Percentiles rank a stretch among this genome's conserved stretches.
Evolutionary conservation across 2,329 filamentous ascomycete species (phyloP).

Genomic region (Ascochyta fabae): DNA sequence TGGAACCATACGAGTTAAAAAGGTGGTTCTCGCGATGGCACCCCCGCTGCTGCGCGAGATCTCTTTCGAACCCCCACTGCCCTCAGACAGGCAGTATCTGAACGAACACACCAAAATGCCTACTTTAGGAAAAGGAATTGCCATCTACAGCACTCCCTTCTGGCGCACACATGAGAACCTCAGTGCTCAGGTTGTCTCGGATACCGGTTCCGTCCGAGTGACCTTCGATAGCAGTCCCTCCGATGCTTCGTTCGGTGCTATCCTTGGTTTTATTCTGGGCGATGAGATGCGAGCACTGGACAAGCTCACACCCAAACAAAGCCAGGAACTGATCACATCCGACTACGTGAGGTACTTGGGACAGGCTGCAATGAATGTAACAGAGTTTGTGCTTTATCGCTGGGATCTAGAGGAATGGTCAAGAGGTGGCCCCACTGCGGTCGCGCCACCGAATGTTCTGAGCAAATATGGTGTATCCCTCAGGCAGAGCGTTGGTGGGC

Average conservation of each 20-base stretch:
- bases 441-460: slow-evolving; percentile 24
- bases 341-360: slow-evolving; percentile 28
- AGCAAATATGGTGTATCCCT: slow-evolving; percentile 20
- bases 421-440: slow-evolving; percentile 25
- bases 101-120: slow-evolving; percentile 51
- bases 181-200: slow-evolving; percentile 49
- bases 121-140: slow-evolving; percentile 61
- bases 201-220: slow-evolving; percentile 16
- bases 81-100: slow-evolving; percentile 49
- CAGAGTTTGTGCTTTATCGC: slow-evolving; percentile 29
- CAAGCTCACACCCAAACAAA: not conserved
- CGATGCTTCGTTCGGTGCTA: slow-evolving; percentile 25
- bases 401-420: slow-evolving; percentile 34
- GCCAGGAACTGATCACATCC: slow-evolving; percentile 2
- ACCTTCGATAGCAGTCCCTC: slow-evolving; percentile 31
- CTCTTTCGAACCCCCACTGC: slow-evolving; percentile 57
- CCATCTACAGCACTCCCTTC: slow-evolving; percentile 55
- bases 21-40: slow-evolving; percentile 59
- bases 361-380: slow-evolving; percentile 14
- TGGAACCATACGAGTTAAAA: slow-evolving; percentile 47
- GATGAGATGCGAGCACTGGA: slow-evolving; percentile 29
- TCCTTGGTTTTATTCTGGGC: slow-evolving; percentile 33
- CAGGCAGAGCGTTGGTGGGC: slow-evolving; percentile 38
- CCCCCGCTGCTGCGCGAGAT: slow-evolving; percentile 56
- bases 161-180: slow-evolving; percentile 54